phyloP scores from a whole-genome alignment of 2,329 filamentous ascomycete species.

The Pseudogymnoascus sp. region DNA sequence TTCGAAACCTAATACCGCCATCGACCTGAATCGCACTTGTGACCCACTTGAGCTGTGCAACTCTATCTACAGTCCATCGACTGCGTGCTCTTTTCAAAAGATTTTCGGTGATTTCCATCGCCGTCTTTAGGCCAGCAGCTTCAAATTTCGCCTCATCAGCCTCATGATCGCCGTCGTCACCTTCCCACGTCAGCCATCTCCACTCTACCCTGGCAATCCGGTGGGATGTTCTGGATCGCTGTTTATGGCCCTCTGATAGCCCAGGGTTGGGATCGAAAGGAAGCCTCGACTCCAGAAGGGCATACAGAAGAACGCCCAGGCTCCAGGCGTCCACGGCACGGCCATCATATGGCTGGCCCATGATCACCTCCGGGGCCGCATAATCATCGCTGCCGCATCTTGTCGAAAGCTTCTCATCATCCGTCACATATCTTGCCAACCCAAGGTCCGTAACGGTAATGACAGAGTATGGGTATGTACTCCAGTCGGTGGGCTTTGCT shows the following conservation, averaged over 20 bases:
- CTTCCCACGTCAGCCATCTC: slow-evolving; percentile 83
- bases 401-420: slow-evolving; percentile 83
- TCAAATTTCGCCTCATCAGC: slow-evolving; percentile 52
- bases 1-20: slow-evolving; percentile 50
- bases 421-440: slow-evolving; percentile 75
- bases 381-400: slow-evolving; percentile 96
- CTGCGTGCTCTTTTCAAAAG: slow-evolving; percentile 75
- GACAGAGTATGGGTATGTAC: slow-evolving; percentile 70
- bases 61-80: slow-evolving; percentile 66
- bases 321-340: slow-evolving; percentile 92
- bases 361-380: slow-evolving; percentile 89
- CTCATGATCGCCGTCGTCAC: slow-evolving; percentile 82
- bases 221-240: slow-evolving; percentile 77
- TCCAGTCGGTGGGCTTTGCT: slow-evolving; percentile 59
- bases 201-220: slow-evolving; percentile 94
- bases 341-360: slow-evolving; percentile 91
- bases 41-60: slow-evolving; percentile 70
- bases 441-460: slow-evolving; percentile 88
- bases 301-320: slow-evolving; percentile 85
- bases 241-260: slow-evolving; percentile 61
- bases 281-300: slow-evolving; percentile 82
- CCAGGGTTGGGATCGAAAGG: slow-evolving; percentile 87
- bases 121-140: slow-evolving; percentile 61
- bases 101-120: slow-evolving; percentile 74
- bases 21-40: slow-evolving; percentile 62